Evolutionary conservation across 179 eudicot species (phyloP), one percentile per base, ranked within the genome.

Genomic region (Heliamphora pulchella): DNA sequence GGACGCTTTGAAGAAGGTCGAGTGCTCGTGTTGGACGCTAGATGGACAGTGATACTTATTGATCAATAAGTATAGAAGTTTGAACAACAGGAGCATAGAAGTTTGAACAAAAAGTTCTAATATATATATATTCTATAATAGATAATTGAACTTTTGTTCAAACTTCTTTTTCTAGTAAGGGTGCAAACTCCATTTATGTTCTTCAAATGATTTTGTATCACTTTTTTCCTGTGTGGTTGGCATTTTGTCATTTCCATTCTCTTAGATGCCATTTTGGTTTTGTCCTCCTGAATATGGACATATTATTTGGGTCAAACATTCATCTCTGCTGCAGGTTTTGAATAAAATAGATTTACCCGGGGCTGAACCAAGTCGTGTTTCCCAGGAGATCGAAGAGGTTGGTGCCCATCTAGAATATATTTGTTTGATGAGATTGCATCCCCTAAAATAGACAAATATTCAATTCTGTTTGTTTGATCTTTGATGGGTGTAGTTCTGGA

Each of bases 291-390:
- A 15, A 46, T 53, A 51, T 50, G 63, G 76, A 70, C 68, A 70
- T 81, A 61, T 31, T 47, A 67, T 46, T 44, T 67, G 41, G 65
- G 18, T 65, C 20, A n/a, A 15, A 43, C 48, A 53, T 72, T 63
- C n/a, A 63, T 68, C 43, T 59, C 43, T 78, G 44, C 65, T 80
- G 81, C 93, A 95, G 98, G 98, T 95, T 85, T 86, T 95, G 78
- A 95, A 95, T 88, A 95, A 95, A 84, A 92, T 95, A 83, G 98
- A 95, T 81, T 90, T 95, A 83, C 98, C 98, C 51, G 98, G 98
- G 78, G 98, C 98, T 20, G 98, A 95, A 70, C 96, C 98, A 77
- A 89, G 85, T 78, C 96, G 95, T 78, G 93, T 95, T 82, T 75
- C 89, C 77, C 83, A 84, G 87, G 98, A 95, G 87, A 95, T 95